These are phyloP conservation scores for Coniochaeta pulveracea DNA, from an alignment of 2,329 filamentous ascomycete genomes.

Conservation along the genomic window DNA sequence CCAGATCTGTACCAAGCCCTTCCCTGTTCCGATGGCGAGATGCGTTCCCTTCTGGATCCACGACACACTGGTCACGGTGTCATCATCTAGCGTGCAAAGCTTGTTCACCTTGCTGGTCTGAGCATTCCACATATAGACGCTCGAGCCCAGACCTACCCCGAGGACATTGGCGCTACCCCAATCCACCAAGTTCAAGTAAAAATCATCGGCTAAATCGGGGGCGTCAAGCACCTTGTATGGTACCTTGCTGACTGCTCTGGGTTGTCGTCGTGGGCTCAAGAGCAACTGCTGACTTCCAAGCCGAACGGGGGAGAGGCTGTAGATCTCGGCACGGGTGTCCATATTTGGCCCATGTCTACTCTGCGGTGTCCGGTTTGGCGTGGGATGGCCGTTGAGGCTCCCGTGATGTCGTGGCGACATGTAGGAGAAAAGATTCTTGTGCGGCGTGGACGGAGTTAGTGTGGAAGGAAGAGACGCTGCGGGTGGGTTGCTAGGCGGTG, in stretches of 20 bases:
- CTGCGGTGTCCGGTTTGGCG: conserved; percentile 80
- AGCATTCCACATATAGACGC: conserved; percentile 98
- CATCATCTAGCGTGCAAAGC: conserved; percentile 83
- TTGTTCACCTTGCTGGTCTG: conserved; percentile 85
- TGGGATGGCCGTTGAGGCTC: conserved; percentile 68
- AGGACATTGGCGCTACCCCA: conserved; percentile 95
- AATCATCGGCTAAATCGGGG: conserved; percentile 91
- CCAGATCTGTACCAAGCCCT: conserved; percentile 95
- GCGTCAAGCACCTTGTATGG: conserved; percentile 97
- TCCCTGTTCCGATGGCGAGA: conserved; percentile 87
- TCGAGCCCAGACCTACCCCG: conserved; percentile 82
- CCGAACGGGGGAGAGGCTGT: conserved; percentile 88
- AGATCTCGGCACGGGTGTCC: conserved; percentile 83
- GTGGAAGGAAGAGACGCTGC: conserved; percentile 56
- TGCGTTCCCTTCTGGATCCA: conserved; percentile 99
- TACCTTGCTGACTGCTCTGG: conserved; percentile 85
- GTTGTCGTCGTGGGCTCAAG: conserved; percentile 77
- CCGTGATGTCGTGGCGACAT: conserved; percentile 63
- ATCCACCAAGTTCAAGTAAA: conserved; percentile 94
- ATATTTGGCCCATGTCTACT: conserved; percentile 80
- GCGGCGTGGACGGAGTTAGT: conserved; percentile 85
- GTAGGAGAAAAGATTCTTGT: conserved; percentile 95
- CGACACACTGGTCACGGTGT: conserved; percentile 90
- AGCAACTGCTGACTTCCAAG: conserved; percentile 90
- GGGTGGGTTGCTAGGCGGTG: conserved; percentile 59